Conservation (phyloP, 108 stramenopile species). For the Cyclotella atomus region DNA sequence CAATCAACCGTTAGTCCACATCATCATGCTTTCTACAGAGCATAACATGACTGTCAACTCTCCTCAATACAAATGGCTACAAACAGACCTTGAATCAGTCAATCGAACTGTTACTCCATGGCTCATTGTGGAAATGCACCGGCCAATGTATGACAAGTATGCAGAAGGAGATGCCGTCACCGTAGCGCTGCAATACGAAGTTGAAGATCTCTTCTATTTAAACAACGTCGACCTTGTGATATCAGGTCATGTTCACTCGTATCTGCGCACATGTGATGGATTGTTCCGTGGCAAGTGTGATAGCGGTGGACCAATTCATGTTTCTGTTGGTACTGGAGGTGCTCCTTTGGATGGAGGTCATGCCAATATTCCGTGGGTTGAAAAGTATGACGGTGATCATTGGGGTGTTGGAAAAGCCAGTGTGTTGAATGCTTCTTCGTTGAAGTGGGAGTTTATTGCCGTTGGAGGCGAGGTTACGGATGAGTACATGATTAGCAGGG, state of each 20-base stretch:
- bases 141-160: slow-evolving; percentile 69
- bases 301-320: slow-evolving; percentile 63
- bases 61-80: slow-evolving; percentile 67
- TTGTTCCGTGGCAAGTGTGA: slow-evolving; percentile 55
- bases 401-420: slow-evolving; percentile 46
- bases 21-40: slow-evolving; percentile 69
- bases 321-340: slow-evolving; percentile 72
- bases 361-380: slow-evolving; percentile 30
- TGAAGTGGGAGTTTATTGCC: slow-evolving; percentile 55
- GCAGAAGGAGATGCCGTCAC: slow-evolving; percentile 54
- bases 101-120: slow-evolving; percentile 79
- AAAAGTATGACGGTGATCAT: slow-evolving; percentile 21
- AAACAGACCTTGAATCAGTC: slow-evolving; percentile 54
- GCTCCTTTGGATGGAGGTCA: slow-evolving; percentile 27
- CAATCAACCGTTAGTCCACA: slow-evolving; percentile 63
- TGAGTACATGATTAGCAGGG: slow-evolving; percentile 39
- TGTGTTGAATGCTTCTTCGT: slow-evolving; percentile 37
- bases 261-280: slow-evolving; percentile 73
- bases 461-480: slow-evolving; percentile 48
- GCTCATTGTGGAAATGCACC: slow-evolving; percentile 82
- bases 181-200: slow-evolving; percentile 56
- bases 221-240: slow-evolving; percentile 77
- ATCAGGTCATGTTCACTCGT: slow-evolving; percentile 81
- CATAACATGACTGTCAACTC: slow-evolving; percentile 74
- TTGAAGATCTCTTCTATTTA: slow-evolving; percentile 71